Base-by-base conservation (phyloP, 345 rosid species). In the Salix udensis region DNA sequence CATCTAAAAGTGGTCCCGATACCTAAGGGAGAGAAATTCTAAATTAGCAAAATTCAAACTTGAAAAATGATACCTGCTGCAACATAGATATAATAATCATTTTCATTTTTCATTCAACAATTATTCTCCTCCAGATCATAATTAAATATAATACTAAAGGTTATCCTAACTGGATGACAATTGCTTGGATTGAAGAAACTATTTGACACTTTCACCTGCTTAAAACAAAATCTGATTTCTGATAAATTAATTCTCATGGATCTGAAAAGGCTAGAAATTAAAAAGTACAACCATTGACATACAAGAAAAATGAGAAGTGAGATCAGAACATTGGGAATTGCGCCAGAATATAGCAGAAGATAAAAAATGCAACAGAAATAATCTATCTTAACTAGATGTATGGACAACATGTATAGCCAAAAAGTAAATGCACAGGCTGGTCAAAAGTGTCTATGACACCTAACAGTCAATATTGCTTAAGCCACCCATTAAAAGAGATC, bases 1-100 rank as follows among this genome's bases (percentile, higher is more conserved):
- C 95, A 66, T 91, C 97, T 79, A 96, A 81, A 42, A 91, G 92
- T 16, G 83, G 70, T 76, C 97, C 98, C 15, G 91, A 92, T 52
- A 93, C 90, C 99, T 96, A 89, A 77, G 78, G 74, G 70, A 70
- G 71, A 65, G 44, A 66, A n/a, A 50, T 19, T 36, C 48, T 14
- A 1, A 34, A 42, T 53, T 46, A 66, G 65, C 52, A 48, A 30
- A n/a, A 70, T n/a, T 30, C 36, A 48, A n/a, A 65, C 42, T 46
- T 2, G 76, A 12, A 81, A n/a, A 70, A 6, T 60, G 24, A 73
- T 28, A 21, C 62, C 13, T 55, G 9, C 23, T 7, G 7, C 21
- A 66, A 31, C 6, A 66, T 21, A 21, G 21, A 28, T 19, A 30
- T 19, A 19, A 7, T 2, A 71, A 19, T 1, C 40, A 30, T 21